A percentile compares a stretch with the other conserved stretches of the same genome.
phyloP scores from a whole-genome alignment of 495 filamentous ascomycete species.

The Penicillium simplicissimum region DNA sequence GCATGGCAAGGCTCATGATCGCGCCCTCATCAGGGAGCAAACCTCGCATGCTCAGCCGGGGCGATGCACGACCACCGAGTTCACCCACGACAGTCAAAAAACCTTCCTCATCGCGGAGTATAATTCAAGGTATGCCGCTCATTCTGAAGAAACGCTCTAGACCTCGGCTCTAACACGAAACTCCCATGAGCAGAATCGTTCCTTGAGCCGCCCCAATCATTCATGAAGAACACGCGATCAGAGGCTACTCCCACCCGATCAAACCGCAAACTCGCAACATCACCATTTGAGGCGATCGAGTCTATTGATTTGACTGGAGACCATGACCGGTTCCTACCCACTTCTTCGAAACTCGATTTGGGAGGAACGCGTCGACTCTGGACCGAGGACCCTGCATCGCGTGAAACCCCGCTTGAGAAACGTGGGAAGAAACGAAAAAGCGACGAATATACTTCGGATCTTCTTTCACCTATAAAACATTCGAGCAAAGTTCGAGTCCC shows the following conservation, averaged over 20 bases:
- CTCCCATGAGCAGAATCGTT: slow-evolving; percentile 7
- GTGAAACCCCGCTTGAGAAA: slow-evolving; percentile 46
- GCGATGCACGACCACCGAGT: slow-evolving; percentile 14
- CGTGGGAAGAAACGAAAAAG: slow-evolving; percentile 74
- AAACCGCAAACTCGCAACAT: slow-evolving; percentile 21
- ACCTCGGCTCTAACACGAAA: background rate
- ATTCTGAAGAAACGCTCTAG: background rate
- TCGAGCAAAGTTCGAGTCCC: slow-evolving; percentile 26
- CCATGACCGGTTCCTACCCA: slow-evolving; percentile 38
- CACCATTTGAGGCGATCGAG: slow-evolving; percentile 48
- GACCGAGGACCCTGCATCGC: slow-evolving; percentile 56
- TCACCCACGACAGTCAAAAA: slow-evolving; percentile 33
- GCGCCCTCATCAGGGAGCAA: slow-evolving; percentile 54
- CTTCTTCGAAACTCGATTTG: slow-evolving; percentile 48
- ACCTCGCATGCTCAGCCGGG: slow-evolving; percentile 47
- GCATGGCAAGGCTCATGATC: slow-evolving; percentile 59
- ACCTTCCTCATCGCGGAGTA: slow-evolving; percentile 19
- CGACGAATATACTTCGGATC: slow-evolving; percentile 60
- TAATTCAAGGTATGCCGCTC: slow-evolving; percentile 28
- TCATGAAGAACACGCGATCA: slow-evolving; percentile 14
- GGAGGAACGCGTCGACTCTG: slow-evolving; percentile 57
- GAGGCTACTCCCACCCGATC: slow-evolving; percentile 28
- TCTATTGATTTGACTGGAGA: slow-evolving; percentile 73
- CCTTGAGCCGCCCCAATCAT: slow-evolving; percentile 24
- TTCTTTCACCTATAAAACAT: slow-evolving; percentile 36